phyloP scores from a whole-genome alignment of 306 rosid genomes.

The Ammopiptanthus mongolicus region DNA sequence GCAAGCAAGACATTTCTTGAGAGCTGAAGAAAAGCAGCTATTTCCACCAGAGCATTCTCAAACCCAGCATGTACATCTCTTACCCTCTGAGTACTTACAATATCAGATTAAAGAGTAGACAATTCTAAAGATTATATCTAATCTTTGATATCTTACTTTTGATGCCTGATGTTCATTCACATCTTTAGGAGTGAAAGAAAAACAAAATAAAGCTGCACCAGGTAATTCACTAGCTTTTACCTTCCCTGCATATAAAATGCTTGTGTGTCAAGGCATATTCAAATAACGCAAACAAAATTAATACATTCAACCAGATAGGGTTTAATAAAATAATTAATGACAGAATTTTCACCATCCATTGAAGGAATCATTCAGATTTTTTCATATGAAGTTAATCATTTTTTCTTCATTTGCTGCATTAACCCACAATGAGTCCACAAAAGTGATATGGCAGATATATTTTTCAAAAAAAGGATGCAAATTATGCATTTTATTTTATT shows the following conservation, averaged over 20 bases:
- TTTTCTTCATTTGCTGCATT: neutral
- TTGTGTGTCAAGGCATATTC: constrained; percentile 9
- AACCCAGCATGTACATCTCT: constrained; percentile 60
- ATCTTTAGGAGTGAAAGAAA: constrained; percentile 66
- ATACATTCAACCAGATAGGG: constrained; percentile 3
- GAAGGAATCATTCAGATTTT: constrained; percentile 4
- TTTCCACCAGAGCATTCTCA: constrained; percentile 66
- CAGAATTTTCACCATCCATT: neutral
- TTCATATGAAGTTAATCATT: constrained; percentile 2
- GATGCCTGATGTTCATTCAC: constrained; percentile 41
- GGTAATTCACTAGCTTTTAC: constrained; percentile 58
- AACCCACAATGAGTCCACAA: neutral
- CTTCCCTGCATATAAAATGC: constrained; percentile 49
- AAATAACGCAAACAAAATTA: constrained; percentile 14
- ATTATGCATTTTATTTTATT: constrained; percentile 3
- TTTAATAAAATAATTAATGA: neutral
- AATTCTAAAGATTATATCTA: constrained; percentile 12
- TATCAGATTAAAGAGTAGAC: constrained; percentile 22
- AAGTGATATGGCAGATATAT: neutral
- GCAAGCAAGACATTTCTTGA: constrained; percentile 81
- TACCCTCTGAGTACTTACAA: constrained; percentile 42
- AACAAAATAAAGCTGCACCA: constrained; percentile 80
- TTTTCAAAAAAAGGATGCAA: neutral
- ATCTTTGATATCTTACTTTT: constrained; percentile 46
- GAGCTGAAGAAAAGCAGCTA: constrained; percentile 79